phyloP scores from a whole-genome alignment of 2,329 filamentous ascomycete genomes.

The Corinectria fuckeliana region DNA sequence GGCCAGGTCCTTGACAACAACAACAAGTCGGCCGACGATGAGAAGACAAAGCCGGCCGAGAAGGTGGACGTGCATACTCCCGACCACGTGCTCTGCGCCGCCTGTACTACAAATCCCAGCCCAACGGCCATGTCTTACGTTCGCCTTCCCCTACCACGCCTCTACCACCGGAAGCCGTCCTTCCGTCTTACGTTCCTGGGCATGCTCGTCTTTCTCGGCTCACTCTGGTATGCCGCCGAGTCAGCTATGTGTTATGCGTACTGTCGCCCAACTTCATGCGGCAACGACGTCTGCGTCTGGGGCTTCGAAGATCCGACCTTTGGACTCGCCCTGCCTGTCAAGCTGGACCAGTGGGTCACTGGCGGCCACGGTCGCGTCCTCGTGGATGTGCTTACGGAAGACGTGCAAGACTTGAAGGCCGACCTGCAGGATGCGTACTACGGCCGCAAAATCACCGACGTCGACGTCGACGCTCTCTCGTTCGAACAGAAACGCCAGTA shows the following conservation, averaged over 20 bases:
- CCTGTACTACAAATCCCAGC: constrained; percentile 22
- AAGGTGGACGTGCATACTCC: constrained; percentile 24
- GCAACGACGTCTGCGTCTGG: constrained; percentile 57
- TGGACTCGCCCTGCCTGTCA: constrained; percentile 66
- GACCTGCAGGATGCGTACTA: constrained; percentile 55
- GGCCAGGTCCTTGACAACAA: constrained; percentile 55
- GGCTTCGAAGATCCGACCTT: constrained; percentile 65
- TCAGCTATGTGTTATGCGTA: constrained; percentile 59
- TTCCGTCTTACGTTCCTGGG: constrained; percentile 59
- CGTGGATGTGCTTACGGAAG: constrained; percentile 47
- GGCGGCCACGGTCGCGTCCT: constrained; percentile 56
- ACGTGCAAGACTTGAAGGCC: constrained; percentile 54
- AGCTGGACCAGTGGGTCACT: constrained; percentile 67
- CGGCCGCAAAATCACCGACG: constrained; percentile 52
- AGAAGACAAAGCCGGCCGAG: constrained; percentile 36
- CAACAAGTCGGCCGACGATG: no score
- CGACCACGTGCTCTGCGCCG: constrained; percentile 20
- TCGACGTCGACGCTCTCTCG: constrained; percentile 52
- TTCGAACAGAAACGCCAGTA: constrained; percentile 56
- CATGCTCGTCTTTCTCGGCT: constrained; percentile 49
- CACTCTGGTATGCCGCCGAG: constrained; percentile 63
- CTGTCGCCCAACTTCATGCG: constrained; percentile 61
- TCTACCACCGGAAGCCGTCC: constrained; percentile 52
- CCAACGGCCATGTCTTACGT: constrained; percentile 44
- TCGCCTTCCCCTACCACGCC: constrained; percentile 52